Base-by-base conservation (phyloP, 169 alveolate genomes). In the Eimeria praecox region DNA sequence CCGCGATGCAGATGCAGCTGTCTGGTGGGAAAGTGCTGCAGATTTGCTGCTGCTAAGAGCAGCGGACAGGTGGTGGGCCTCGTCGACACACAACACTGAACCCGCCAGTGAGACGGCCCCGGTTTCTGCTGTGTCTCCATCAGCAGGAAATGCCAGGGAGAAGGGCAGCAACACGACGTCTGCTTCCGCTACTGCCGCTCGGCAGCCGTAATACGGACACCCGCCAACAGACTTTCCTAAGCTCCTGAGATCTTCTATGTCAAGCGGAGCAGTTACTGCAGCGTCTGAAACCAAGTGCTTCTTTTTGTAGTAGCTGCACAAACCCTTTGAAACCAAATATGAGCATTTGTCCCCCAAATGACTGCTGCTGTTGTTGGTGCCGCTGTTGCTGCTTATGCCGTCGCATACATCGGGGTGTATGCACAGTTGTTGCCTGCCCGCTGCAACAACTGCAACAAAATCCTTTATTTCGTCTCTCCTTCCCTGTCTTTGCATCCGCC, bases 1-100 rank as follows among this genome's bases (percentile, higher is more conserved):
- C 24, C 64, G 54, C 27, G 59, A 49, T 46, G 85, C 90, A 54
- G 66, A 52, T 54, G 85, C 59, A 62, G 87, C 92, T 30, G 92
- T 44, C 14, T 18, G 38, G 22, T 49, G 52, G 49, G 87, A 73
- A 14, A 92, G 71, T 16, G 86, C 33, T 10, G 95, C 89, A 16
- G 95, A 54, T 24, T 69, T 42, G 71, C 89, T 71, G 71, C 49
- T 49, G 75, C 91, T 87, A 27, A 92, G 80, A 30, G 73, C 54
- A 33, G 46, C 64, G 3, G 95, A 73, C 42, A 92, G 87, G 85
- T 92, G 95, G 86, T 92, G 95, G 12, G 95, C 95, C 85, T 92
- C 95, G 71, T 92, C 95, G 30, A 92, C 56, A 38, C 71, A 85
- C 49, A 92, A 69, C 38, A 92, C 30, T 2, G 95, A 42, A 20